phyloP scores from a whole-genome alignment of 495 filamentous ascomycete species.

The Peziza echinospora region DNA sequence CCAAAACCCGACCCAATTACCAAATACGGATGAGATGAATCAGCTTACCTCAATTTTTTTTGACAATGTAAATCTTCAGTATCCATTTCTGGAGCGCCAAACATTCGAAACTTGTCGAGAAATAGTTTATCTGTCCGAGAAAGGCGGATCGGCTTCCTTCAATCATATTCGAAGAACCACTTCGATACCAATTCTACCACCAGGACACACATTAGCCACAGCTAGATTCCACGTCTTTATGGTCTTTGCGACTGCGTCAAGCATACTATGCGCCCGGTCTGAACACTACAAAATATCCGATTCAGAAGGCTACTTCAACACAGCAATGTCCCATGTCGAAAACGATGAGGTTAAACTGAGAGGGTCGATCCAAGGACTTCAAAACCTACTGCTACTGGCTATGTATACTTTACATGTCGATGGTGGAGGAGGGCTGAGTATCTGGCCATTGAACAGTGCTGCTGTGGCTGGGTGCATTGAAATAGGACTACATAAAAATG shows the following conservation, averaged over 20 bases:
- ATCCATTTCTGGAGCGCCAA: slow-evolving; percentile 15
- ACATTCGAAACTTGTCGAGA: slow-evolving; percentile 17
- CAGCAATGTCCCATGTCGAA: slow-evolving; percentile 9
- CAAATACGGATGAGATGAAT: slow-evolving; percentile 11
- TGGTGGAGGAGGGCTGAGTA: slow-evolving; percentile 6
- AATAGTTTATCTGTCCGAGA: slow-evolving; percentile 6
- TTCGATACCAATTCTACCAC: slow-evolving; percentile 7
- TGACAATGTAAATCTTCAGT: slow-evolving; percentile 14
- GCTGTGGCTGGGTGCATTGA: slow-evolving; percentile 18
- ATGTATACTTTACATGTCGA: slow-evolving; percentile 14
- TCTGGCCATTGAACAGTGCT: slow-evolving; percentile 18
- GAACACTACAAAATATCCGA: slow-evolving; percentile 3
- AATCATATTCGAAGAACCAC: neutral
- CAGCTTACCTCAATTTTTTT: slow-evolving; percentile 11
- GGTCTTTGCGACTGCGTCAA: slow-evolving; percentile 16
- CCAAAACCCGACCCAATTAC: slow-evolving; percentile 8
- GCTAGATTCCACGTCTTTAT: slow-evolving; percentile 19
- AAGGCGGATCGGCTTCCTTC: neutral
- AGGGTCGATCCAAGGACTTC: slow-evolving; percentile 13
- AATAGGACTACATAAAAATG: slow-evolving; percentile 15
- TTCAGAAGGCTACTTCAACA: slow-evolving; percentile 18
- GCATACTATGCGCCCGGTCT: slow-evolving; percentile 10
- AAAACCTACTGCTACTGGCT: slow-evolving; percentile 13
- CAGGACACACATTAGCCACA: slow-evolving; percentile 8
- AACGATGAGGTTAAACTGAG: slow-evolving; percentile 13